Evolutionary conservation across 106 monocot genomes (phyloP).

Genomic region (Apostasia shenzhenica): DNA sequence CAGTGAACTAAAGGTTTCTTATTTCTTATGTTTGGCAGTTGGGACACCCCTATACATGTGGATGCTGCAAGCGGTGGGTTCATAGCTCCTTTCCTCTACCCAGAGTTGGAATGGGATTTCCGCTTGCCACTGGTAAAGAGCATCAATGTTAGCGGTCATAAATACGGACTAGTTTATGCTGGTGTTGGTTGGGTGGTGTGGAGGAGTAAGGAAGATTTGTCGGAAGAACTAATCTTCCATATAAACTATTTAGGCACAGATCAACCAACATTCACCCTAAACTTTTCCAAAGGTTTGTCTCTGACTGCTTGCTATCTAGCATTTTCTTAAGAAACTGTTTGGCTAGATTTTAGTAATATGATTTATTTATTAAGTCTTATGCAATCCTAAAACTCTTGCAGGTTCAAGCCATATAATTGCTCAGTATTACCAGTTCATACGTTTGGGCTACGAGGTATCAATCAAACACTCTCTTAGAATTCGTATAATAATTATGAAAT

Average conservation of each 20-base stretch:
- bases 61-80: constrained; percentile 86
- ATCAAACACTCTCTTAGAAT: too few relatives aligned
- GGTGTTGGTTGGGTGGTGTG: constrained; percentile 86
- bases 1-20: too few relatives aligned
- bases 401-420: constrained; percentile 90
- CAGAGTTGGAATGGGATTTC: constrained; percentile 90
- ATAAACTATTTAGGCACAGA: constrained; percentile 92
- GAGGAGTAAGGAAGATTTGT: constrained; percentile 76
- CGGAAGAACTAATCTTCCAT: constrained; percentile 89
- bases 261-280: constrained; percentile 88
- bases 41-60: constrained; percentile 72
- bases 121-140: constrained; percentile 75
- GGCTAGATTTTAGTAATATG: background rate
- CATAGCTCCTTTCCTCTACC: constrained; percentile 77
- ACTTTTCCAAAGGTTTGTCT: constrained; percentile 76
- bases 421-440: constrained; percentile 85
- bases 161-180: constrained; percentile 89
- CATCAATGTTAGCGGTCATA: constrained; percentile 91
- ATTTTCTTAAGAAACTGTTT: background rate
- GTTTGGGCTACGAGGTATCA: constrained; percentile 75
- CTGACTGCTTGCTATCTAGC: background rate
- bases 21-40: constrained; percentile 31
- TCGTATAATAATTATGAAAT: too few relatives aligned
- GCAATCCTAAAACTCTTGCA: constrained; percentile 12
- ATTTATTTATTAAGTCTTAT: background rate